These are phyloP conservation scores for Alternaria novae-zelandiae DNA, from an alignment of 2,329 filamentous ascomycete genomes.

Conservation along the genomic window DNA sequence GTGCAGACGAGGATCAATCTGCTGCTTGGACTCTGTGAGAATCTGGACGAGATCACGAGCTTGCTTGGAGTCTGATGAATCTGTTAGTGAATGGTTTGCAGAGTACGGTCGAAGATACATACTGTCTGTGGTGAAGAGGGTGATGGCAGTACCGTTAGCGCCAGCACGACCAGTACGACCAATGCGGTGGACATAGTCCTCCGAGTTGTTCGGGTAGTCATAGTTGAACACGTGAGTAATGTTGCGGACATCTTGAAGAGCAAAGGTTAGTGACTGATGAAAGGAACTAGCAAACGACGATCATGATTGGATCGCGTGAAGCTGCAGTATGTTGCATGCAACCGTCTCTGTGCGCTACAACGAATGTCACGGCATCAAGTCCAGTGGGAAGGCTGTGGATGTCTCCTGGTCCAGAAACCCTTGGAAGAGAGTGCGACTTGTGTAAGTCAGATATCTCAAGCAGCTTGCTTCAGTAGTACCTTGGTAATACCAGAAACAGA, in stretches of 20 bases:
- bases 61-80: constrained; percentile 59
- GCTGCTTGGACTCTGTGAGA: constrained; percentile 95
- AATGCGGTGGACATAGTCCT: constrained; percentile 73
- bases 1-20: constrained; percentile 91
- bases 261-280: constrained; percentile 76
- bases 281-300: constrained; percentile 52
- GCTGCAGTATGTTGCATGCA: constrained; percentile 61
- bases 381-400: constrained; percentile 58
- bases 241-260: constrained; percentile 96
- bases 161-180: constrained; percentile 76
- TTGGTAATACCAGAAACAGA: constrained; percentile 73
- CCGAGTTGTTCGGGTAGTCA: constrained; percentile 96
- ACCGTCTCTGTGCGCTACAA: constrained; percentile 63
- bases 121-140: constrained; percentile 99
- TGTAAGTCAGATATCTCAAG: constrained; percentile 73
- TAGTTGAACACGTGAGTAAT: constrained; percentile 99
- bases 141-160: constrained; percentile 94
- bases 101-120: constrained; percentile 55
- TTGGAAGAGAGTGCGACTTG: constrained; percentile 74
- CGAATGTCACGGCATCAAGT: constrained; percentile 52
- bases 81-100: constrained; percentile 34
- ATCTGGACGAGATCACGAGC: constrained; percentile 95
- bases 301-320: constrained; percentile 66
- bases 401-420: constrained; percentile 71
- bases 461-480: constrained; percentile 76